A percentile compares a stretch with the other conserved stretches of the same genome.
Evolutionary conservation across 495 filamentous ascomycete genomes (phyloP).

Genomic region (Neurospora hispaniola): DNA sequence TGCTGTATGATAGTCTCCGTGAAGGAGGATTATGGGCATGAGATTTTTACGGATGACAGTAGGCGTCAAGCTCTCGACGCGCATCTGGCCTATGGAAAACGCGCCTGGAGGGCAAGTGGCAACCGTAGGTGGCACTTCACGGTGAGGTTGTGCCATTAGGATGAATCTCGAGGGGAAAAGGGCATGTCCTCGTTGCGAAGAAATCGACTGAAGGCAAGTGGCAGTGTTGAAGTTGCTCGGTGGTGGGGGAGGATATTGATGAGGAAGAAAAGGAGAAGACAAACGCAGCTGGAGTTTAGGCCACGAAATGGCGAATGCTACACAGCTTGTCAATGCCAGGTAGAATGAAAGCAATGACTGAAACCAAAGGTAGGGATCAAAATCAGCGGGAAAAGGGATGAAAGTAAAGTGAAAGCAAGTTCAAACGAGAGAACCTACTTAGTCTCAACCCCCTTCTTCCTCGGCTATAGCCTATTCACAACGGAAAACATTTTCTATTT

Average conservation of each 20-base stretch:
- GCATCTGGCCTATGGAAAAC: neutral
- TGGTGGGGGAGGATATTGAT: neutral
- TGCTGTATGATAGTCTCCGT: constrained; percentile 42
- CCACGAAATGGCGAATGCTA: neutral
- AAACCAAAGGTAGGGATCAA: neutral
- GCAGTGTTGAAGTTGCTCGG: neutral
- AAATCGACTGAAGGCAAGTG: neutral
- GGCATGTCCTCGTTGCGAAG: neutral
- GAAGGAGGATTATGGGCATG: constrained; percentile 44
- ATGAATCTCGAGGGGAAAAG: neutral
- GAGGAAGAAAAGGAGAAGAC: neutral
- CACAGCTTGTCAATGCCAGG: neutral
- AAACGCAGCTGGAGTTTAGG: neutral
- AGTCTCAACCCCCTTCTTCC: neutral
- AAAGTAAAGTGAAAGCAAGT: neutral
- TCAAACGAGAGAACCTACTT: neutral
- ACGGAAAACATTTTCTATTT: neutral
- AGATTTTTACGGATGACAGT: neutral
- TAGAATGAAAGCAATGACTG: neutral
- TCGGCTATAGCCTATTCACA: neutral
- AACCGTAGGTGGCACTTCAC: neutral
- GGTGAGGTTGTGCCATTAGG: neutral
- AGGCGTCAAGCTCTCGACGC: neutral
- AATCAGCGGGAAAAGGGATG: neutral
- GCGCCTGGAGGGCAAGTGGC: neutral